Evolutionary conservation across 768 basidiomycete genomes (phyloP), one percentile per base, ranked within the genome.

Genomic region (Ramaria sp.): DNA sequence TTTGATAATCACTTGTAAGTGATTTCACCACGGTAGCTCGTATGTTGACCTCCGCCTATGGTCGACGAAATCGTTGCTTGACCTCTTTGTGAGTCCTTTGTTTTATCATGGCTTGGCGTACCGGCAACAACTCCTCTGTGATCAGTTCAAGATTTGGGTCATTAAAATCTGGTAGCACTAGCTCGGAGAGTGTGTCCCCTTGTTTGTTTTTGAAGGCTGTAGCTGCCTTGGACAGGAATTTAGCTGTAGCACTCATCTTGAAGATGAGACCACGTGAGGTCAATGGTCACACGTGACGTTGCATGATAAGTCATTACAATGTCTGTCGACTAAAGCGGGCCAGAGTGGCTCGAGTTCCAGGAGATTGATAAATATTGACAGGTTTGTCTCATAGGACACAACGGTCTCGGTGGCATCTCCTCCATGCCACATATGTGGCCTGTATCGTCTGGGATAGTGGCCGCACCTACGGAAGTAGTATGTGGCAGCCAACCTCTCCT

Each of bases 241-340:
- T 30, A 22, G 47, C 55, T 19, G 55, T 57, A 13, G 55, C 55
- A 47, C 7, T 49, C 55, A 50, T 57, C 48, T 37, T 37, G 34
- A 3, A 37, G 34, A 37, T 33, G 30, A 30, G 6, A 33, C 34
- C 51, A 52, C 51, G 51, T 33, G 48, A 27, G 2, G 27, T 5
- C 27, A 27, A 5, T 27, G 27, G 27, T 27, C 27, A 22, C 30
- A 13, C 30, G 50, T 51, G 50, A 51, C 33, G 24, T 30, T 51
- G 7, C 24, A 6, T 51, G 19, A 30, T 10, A 20, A 15, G 27
- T 5, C 27, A 2, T 2, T 27, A 27, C 27, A 5, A 5, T 27
- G 5, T 27, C 27, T 27, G 27, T 27, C 5, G 2, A 27, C 27
- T n/a, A 27, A 27, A 5, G 5, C 27, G 27, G 27, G 5, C 27